Percentiles rank a stretch among this genome's conserved stretches.
Evolutionary conservation across 163 green algal genomes (phyloP).

Genomic region (Smithsoniella earleae): DNA sequence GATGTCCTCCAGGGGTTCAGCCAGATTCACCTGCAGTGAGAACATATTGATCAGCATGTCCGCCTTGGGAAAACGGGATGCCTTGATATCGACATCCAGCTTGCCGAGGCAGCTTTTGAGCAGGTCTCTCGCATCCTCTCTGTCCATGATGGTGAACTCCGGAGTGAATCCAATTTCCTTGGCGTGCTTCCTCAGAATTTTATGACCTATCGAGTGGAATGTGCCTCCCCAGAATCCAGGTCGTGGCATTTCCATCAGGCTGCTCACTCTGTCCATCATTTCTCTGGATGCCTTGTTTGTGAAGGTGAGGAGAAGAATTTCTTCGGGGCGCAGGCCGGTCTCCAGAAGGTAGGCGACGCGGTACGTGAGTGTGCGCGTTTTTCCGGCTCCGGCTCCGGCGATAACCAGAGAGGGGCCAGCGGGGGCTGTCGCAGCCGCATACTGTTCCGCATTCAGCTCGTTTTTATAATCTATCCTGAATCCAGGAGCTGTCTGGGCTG

Average conservation of each 20-base stretch:
- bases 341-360: slow-evolving; percentile 33
- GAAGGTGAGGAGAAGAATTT: slow-evolving; percentile 40
- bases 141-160: slow-evolving; percentile 43
- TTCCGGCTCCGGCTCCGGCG: too few species aligned
- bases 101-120: background rate
- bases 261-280: slow-evolving; percentile 31
- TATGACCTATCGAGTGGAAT: slow-evolving; percentile 46
- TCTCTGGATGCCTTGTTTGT: slow-evolving; percentile 40
- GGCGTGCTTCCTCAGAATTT: background rate
- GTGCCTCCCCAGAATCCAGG: slow-evolving; percentile 41
- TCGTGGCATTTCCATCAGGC: slow-evolving; percentile 35
- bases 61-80: slow-evolving; percentile 16
- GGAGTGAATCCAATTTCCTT: background rate
- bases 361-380: slow-evolving; percentile 36
- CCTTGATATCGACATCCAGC: slow-evolving; percentile 5
- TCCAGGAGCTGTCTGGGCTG: too few species aligned
- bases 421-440: too few species aligned
- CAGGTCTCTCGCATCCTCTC: slow-evolving; percentile 31
- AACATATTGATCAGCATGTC: background rate
- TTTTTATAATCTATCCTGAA: too few species aligned
- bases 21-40: slow-evolving; percentile 4
- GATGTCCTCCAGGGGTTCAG: background rate
- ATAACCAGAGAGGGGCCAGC: too few species aligned
- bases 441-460: too few species aligned
- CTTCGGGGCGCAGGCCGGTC: background rate